Conservation (phyloP, 1,284 basidiomycete genomes). For the Melanopsichium pennsylvanicum region DNA sequence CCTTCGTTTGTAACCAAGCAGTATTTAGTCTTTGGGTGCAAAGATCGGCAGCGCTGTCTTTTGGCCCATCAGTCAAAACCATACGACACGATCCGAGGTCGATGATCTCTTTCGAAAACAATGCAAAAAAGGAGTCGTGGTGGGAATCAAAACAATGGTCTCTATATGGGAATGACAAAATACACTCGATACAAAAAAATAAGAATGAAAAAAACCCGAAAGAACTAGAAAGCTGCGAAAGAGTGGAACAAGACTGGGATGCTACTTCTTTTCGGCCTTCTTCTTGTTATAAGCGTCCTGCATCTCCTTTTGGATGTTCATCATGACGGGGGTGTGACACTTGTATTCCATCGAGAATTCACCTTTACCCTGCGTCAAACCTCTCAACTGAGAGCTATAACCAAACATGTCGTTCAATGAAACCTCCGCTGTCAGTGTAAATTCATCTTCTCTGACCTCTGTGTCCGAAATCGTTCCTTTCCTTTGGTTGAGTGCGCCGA, state of each 20-base stretch:
- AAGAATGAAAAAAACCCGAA: too few relatives aligned
- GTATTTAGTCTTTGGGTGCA: too few relatives aligned
- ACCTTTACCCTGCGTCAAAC: conserved; percentile 78
- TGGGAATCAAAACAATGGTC: too few relatives aligned
- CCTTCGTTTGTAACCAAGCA: too few relatives aligned
- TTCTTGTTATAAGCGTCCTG: conserved; percentile 69
- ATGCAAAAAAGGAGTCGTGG: too few relatives aligned
- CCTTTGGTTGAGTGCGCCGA: conserved; percentile 91
- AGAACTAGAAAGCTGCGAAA: neutral
- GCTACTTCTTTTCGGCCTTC: conserved; percentile 46
- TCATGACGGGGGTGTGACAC: conserved; percentile 82
- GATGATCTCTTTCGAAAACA: too few relatives aligned
- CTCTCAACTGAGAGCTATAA: conserved; percentile 74
- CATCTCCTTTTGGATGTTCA: conserved; percentile 84
- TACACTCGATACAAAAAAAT: too few relatives aligned
- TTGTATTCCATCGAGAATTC: conserved; percentile 86
- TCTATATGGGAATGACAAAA: too few relatives aligned
- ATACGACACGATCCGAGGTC: too few relatives aligned
- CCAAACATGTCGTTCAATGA: conserved; percentile 99
- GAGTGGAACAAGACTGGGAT: too few relatives aligned
- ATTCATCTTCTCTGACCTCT: conserved; percentile 96
- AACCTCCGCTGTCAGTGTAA: conserved; percentile 89
- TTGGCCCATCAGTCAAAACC: too few relatives aligned
- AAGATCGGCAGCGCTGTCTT: too few relatives aligned
- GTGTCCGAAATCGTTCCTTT: conserved; percentile 95